phyloP scores from a whole-genome alignment of 768 basidiomycete genomes.

The Leccinellum luteum region DNA sequence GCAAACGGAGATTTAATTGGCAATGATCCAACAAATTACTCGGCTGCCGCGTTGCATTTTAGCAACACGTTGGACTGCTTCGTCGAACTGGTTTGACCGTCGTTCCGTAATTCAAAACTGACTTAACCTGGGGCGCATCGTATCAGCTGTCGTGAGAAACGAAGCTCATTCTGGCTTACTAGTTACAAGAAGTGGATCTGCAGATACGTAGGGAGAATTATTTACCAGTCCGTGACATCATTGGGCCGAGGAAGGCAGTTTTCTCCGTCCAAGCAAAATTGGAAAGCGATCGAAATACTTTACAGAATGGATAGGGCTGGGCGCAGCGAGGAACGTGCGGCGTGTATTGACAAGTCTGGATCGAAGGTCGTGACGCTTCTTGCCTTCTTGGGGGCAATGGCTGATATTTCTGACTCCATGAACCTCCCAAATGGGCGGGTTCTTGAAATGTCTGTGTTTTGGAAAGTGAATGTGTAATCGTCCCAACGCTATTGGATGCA shows the following conservation, averaged over 20 bases:
- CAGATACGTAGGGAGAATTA: neutral
- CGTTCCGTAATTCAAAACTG: neutral
- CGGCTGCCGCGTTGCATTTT: neutral
- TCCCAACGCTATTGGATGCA: slow-evolving; percentile 4
- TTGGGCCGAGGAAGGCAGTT: neutral
- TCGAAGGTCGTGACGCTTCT: neutral
- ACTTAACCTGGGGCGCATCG: neutral
- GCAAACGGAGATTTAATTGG: neutral
- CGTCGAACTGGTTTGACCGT: neutral
- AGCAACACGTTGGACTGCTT: neutral
- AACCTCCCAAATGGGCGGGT: neutral
- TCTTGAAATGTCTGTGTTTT: neutral
- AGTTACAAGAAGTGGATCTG: neutral
- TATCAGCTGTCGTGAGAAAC: neutral
- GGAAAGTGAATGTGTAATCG: slow-evolving; percentile 3
- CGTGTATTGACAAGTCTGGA: neutral
- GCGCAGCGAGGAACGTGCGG: neutral
- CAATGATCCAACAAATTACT: neutral
- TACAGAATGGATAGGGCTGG: neutral
- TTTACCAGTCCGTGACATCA: neutral
- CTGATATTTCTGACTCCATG: neutral
- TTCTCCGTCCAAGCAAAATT: neutral
- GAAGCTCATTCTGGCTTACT: neutral
- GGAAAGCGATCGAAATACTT: neutral
- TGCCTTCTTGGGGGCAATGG: neutral